phyloP scores from a whole-genome alignment of 2,329 filamentous ascomycete genomes.

The Colletotrichum sojae region DNA sequence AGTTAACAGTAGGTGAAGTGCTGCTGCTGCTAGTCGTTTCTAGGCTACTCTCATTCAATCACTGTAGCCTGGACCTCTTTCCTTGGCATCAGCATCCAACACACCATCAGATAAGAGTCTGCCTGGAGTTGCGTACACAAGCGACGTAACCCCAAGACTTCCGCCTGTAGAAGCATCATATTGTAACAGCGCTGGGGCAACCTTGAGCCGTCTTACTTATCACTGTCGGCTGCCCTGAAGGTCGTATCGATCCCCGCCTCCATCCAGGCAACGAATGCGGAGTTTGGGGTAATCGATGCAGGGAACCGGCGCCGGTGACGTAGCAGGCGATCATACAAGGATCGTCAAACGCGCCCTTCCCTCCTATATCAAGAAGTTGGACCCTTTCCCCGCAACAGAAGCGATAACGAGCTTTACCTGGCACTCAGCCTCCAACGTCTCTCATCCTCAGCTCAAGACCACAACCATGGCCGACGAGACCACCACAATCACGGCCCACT shows the following conservation, averaged over 20 bases:
- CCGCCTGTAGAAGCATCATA: neutral
- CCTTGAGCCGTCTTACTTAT: neutral
- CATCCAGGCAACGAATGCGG: neutral
- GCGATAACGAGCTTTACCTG: neutral
- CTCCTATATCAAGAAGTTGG: neutral
- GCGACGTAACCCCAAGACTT: neutral
- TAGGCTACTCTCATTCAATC: too few species aligned
- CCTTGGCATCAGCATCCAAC: too few species aligned
- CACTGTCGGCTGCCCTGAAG: neutral
- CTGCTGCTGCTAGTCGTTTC: too few species aligned
- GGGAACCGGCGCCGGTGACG: conserved; percentile 7
- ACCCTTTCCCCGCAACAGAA: neutral
- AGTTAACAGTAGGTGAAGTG: too few species aligned
- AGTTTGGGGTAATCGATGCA: conserved; percentile 11
- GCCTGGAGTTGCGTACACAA: too few species aligned
- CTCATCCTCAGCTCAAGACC: neutral
- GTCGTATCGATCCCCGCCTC: neutral
- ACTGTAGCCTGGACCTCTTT: too few species aligned
- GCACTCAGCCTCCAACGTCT: neutral
- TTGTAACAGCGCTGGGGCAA: neutral
- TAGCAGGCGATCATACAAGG: neutral
- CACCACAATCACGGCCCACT: conserved; percentile 47
- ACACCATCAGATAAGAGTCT: too few species aligned
- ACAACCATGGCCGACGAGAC: neutral
- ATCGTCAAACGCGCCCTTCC: conserved; percentile 20